Evolutionary conservation across 108 stramenopile species (phyloP), one percentile per base, ranked within the genome.

Genomic region (Fistulifera solaris): DNA sequence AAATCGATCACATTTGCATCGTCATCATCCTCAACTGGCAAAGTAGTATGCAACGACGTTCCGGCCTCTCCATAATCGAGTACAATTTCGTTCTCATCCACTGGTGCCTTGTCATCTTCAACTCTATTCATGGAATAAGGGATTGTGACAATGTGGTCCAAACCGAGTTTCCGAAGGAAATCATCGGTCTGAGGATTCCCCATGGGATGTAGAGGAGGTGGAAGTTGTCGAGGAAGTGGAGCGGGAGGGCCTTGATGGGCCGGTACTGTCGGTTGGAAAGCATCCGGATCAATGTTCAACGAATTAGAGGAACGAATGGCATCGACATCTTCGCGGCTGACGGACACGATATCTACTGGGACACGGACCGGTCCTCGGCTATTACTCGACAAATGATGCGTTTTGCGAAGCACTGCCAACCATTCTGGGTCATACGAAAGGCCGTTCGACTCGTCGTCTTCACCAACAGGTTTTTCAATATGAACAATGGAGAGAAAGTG

Each of bases 171-270:
- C 8, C 61, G 31, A 51, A 96, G 58, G 11, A 96, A 61, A 24
- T 60, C 47, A 68, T 96, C 96, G 0, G 94, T 96, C 52, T 94
- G 93, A n/a, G 92, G 95, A 72, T 94, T 96, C 12, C 95, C 95
- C 52, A 87, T 73, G 48, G 55, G 55, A 18, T 63, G 63, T 10
- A 68, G 57, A 15, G 85, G 75, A 38, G 61, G 66, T 15, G 58
- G 58, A 10, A 70, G 62, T 16, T 79, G 75, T 40, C 51, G 63
- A 23, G 58, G 58, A 0, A 58, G 27, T 2, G 52, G 65, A 6
- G 27, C 16, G 53, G 52, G 25, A 11, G 47, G 15, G 25, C 19
- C 11, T 28, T 19, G 11, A 40, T 66, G 56, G 15, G 69, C 59
- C 19, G 72, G 73, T 8, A 82, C 81, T 13, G 84, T 90, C 56